Evolutionary conservation across 2,329 filamentous ascomycete genomes (phyloP).

Genomic region (Fusarium avenaceum): DNA sequence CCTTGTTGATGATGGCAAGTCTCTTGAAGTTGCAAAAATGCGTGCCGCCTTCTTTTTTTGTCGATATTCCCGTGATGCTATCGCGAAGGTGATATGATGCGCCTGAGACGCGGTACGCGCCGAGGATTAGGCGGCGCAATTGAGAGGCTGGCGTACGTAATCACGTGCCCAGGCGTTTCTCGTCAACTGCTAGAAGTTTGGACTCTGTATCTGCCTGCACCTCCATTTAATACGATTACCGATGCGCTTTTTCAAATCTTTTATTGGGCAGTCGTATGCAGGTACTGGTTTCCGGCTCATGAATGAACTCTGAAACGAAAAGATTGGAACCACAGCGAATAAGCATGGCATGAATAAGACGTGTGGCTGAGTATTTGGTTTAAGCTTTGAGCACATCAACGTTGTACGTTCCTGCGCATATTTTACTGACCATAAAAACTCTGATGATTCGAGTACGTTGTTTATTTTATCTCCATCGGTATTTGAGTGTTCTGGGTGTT

Average conservation of each 20-base stretch:
- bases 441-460: no score
- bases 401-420: no score
- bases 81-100: slow-evolving; percentile 48
- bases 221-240: not conserved
- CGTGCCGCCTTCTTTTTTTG: slow-evolving; percentile 28
- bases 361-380: no score
- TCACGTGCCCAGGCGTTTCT: slow-evolving; percentile 47
- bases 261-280: not conserved
- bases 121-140: slow-evolving; percentile 56
- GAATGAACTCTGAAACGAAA: no score
- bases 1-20: not conserved
- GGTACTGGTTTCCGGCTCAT: not conserved
- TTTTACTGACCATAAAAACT: no score
- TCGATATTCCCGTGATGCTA: slow-evolving; percentile 42
- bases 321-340: no score
- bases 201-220: no score
- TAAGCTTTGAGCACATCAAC: no score
- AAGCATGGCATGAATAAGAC: no score
- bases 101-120: slow-evolving; percentile 50
- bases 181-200: not conserved
- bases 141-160: slow-evolving; percentile 42
- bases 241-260: not conserved
- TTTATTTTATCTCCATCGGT: no score
- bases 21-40: slow-evolving; percentile 1
- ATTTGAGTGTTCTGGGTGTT: no score